A percentile compares a stretch with the other conserved stretches of the same genome.
phyloP scores from a whole-genome alignment of 2,329 filamentous ascomycete species.

The Anisogramma anomala region DNA sequence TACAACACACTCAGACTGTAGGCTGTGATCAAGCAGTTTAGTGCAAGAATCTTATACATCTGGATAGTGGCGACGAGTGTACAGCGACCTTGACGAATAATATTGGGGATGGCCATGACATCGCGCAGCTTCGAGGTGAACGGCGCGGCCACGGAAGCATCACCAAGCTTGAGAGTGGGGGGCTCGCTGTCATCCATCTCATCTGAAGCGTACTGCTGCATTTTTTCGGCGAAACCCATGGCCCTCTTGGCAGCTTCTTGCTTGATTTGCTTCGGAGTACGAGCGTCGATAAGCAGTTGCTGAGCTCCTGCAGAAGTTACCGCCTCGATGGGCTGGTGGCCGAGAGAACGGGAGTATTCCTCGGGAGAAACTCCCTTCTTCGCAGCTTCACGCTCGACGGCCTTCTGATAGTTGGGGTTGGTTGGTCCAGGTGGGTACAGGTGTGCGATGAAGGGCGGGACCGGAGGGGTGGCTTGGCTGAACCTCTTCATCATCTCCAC shows the following conservation, averaged over 20 bases:
- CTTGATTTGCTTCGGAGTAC: constrained; percentile 49
- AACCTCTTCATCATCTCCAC: constrained; percentile 83
- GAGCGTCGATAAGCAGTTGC: constrained; percentile 43
- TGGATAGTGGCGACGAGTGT: constrained; percentile 97
- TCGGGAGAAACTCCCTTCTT: constrained; percentile 59
- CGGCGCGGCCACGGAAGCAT: constrained; percentile 91
- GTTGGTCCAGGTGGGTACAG: constrained; percentile 80
- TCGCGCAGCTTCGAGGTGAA: constrained; percentile 98
- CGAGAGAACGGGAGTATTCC: constrained; percentile 43
- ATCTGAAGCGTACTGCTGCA: constrained; percentile 82
- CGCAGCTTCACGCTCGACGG: constrained; percentile 73
- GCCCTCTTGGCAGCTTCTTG: constrained; percentile 61
- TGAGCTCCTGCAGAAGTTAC: constrained; percentile 56
- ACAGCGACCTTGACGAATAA: constrained; percentile 93
- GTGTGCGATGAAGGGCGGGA: constrained; percentile 85
- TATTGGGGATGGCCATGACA: constrained; percentile 94
- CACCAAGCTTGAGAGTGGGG: constrained; percentile 90
- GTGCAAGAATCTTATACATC: constrained; percentile 98
- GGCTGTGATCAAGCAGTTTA: constrained; percentile 95
- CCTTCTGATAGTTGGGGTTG: constrained; percentile 92
- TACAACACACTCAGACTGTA: constrained; percentile 96
- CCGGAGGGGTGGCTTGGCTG: constrained; percentile 85
- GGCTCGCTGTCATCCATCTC: constrained; percentile 84
- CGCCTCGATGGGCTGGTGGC: constrained; percentile 46
- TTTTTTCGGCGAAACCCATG: constrained; percentile 69